Conservation (phyloP, 257 asterid genomes). For the Gynochthodes officinalis region DNA sequence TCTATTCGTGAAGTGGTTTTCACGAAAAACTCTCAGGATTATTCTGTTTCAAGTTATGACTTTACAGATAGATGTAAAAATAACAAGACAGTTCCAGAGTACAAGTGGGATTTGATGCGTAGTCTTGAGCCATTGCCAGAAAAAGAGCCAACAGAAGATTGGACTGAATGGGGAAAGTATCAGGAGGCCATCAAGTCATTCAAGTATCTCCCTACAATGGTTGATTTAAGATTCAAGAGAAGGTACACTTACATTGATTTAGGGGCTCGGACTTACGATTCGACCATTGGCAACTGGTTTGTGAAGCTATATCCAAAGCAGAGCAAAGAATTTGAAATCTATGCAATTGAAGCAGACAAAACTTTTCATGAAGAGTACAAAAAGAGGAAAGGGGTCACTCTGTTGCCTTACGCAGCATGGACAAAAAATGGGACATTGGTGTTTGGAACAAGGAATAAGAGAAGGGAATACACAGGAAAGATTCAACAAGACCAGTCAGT, state of each 20-base stretch:
- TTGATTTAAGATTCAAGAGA: constrained; percentile 19
- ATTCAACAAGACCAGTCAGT: background rate
- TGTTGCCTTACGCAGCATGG: constrained; percentile 26
- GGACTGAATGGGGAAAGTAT: constrained; percentile 16
- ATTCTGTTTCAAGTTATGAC: background rate
- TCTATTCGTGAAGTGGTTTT: constrained; percentile 11
- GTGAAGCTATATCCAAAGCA: constrained; percentile 24
- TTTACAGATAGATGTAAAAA: background rate
- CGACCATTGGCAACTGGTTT: constrained; percentile 22
- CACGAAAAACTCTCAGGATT: background rate
- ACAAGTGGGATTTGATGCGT: constrained; percentile 11
- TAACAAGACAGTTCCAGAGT: background rate
- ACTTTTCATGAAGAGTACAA: constrained; percentile 17
- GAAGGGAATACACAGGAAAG: constrained; percentile 19
- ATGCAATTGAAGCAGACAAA: constrained; percentile 23
- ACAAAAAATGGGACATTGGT: constrained; percentile 6
- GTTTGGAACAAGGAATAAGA: constrained; percentile 16
- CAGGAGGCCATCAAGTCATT: constrained; percentile 12
- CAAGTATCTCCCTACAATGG: constrained; percentile 11
- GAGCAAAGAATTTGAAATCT: constrained; percentile 17
- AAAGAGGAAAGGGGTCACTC: constrained; percentile 19
- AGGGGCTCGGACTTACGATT: constrained; percentile 18
- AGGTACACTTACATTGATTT: constrained; percentile 21
- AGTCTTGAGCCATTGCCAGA: constrained; percentile 10
- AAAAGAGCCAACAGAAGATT: constrained; percentile 15